Conservation (phyloP, 768 basidiomycete genomes). For the Leccinellum rugosiceps region DNA sequence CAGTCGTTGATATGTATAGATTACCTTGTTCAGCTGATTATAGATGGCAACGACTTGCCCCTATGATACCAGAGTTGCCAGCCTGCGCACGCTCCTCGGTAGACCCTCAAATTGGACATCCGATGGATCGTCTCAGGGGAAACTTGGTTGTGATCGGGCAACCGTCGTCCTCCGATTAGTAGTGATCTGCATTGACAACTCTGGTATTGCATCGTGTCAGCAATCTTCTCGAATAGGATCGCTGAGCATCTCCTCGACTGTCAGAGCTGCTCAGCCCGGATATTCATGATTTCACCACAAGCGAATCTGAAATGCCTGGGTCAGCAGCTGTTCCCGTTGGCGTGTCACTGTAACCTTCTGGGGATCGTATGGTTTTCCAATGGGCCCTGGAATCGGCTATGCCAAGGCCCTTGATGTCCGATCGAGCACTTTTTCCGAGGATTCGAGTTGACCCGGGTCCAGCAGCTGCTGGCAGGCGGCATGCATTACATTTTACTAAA, state of each 20-base stretch:
- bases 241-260: neutral
- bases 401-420: neutral
- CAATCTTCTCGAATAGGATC: neutral
- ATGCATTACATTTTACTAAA: neutral
- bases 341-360: neutral
- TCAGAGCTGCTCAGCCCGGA: neutral
- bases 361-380: neutral
- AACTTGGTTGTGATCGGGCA: neutral
- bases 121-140: neutral
- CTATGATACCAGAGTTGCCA: neutral
- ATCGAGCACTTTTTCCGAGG: neutral
- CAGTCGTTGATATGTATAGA: slow-evolving; percentile 1
- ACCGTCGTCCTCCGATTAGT: neutral
- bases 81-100: neutral
- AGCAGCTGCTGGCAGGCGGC: neutral
- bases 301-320: neutral
- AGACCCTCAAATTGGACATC: neutral
- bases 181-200: neutral
- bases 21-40: neutral
- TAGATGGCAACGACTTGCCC: neutral
- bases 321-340: neutral
- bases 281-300: neutral
- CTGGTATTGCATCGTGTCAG: neutral
- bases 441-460: neutral
- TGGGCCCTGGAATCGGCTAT: neutral